Conservation (phyloP, 148 eudicot species). For the Fagopyrum homotropicum region DNA sequence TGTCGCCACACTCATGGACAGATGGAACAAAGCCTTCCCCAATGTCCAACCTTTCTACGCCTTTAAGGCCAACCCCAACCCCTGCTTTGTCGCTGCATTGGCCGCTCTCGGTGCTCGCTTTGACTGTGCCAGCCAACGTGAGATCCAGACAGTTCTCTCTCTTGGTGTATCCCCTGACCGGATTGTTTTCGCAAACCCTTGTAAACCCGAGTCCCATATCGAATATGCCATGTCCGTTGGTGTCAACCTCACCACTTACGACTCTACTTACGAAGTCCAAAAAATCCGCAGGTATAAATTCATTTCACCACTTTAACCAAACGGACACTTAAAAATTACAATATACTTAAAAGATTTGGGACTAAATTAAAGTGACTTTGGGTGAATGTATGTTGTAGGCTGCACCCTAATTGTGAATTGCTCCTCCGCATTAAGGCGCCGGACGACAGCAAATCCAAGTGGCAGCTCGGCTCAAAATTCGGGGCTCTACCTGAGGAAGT, state of each 20-base stretch:
- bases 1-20: background rate
- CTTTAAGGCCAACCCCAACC: background rate
- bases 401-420: slow-evolving; percentile 1
- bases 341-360: no score
- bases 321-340: no score
- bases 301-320: no score
- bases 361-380: no score
- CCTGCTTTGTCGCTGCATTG: background rate
- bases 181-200: background rate
- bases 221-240: background rate
- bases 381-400: background rate
- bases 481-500: background rate
- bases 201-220: background rate
- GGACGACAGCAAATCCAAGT: background rate
- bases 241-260: background rate
- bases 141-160: background rate
- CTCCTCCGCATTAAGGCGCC: slow-evolving; percentile 6
- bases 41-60: background rate
- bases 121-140: slow-evolving; percentile 1
- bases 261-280: background rate
- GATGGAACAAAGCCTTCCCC: background rate
- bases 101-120: background rate
- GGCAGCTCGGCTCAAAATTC: background rate
- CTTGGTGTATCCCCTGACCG: background rate
- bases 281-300: background rate